A percentile compares a stretch with the other conserved stretches of the same genome.
Conservation (phyloP, 352 stramenopile genomes). For the Aphanomyces stellatus region DNA sequence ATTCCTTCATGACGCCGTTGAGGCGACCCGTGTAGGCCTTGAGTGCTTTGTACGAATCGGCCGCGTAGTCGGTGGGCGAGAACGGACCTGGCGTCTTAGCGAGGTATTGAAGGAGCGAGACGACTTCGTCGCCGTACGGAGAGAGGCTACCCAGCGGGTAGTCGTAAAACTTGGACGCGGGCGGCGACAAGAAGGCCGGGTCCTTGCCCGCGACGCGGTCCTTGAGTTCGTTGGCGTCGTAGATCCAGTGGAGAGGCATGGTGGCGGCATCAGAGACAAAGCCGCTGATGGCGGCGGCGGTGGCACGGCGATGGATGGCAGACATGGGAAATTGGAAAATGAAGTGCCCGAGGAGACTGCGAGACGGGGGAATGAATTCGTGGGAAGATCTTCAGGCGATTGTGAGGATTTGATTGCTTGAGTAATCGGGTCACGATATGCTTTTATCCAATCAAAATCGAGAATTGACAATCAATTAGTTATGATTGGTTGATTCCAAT, state of each 20-base stretch:
- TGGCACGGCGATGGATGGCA: no score
- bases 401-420: no score
- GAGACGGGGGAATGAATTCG: no score
- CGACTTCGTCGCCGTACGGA: slow-evolving; percentile 54
- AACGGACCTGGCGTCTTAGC: slow-evolving; percentile 32
- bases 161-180: slow-evolving; percentile 53
- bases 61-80: slow-evolving; percentile 16
- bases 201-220: slow-evolving; percentile 26
- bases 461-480: no score
- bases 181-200: slow-evolving; percentile 50
- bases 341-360: no score
- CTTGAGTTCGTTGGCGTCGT: slow-evolving; percentile 43
- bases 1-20: slow-evolving; percentile 59
- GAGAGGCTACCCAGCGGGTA: slow-evolving; percentile 45
- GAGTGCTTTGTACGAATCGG: slow-evolving; percentile 39
- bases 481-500: no score
- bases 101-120: slow-evolving; percentile 47
- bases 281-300: slow-evolving; percentile 37
- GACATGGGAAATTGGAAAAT: no score
- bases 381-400: no score
- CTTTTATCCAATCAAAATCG: no score
- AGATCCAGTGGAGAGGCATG: slow-evolving; percentile 74
- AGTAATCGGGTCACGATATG: no score
- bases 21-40: slow-evolving; percentile 52
- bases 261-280: slow-evolving; percentile 58